Conservation (phyloP, 805 yeast genomes). For the Kuraishia hungarica region DNA sequence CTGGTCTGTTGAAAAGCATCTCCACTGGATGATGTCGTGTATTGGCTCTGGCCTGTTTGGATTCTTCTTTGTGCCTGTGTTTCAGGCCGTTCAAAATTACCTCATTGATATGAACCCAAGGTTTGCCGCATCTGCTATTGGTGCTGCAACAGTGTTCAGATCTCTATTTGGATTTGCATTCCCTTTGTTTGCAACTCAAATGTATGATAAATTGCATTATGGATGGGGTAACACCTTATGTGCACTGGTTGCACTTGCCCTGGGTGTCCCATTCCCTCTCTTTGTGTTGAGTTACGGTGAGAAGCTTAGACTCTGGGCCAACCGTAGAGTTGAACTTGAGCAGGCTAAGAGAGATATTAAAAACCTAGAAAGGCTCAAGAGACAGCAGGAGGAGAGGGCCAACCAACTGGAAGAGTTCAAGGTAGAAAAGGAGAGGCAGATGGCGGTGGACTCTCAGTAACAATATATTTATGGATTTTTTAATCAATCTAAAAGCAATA, state of each 20-base stretch:
- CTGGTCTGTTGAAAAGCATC: conserved; percentile 52
- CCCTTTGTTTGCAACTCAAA: conserved; percentile 53
- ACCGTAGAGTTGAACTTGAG: conserved; percentile 34
- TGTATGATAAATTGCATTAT: conserved; percentile 48
- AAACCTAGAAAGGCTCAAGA: conserved; percentile 26
- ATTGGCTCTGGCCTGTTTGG: conserved; percentile 57
- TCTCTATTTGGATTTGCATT: conserved; percentile 61
- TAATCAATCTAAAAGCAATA: too few species aligned
- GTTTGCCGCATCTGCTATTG: conserved; percentile 59
- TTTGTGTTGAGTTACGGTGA: conserved; percentile 51
- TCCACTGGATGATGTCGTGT: conserved; percentile 56
- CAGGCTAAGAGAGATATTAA: conserved; percentile 37
- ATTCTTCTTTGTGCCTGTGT: conserved; percentile 51
- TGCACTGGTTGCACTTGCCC: conserved; percentile 44
- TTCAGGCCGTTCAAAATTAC: conserved; percentile 57
- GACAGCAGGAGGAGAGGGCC: conserved; percentile 1
- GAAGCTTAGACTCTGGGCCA: conserved; percentile 47
- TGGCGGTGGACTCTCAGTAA: not conserved
- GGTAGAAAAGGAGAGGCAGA: not conserved
- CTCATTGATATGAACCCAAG: conserved; percentile 64
- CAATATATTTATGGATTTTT: too few species aligned
- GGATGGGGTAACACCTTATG: conserved; percentile 68
- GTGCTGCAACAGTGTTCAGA: conserved; percentile 62
- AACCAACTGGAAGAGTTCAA: not conserved
- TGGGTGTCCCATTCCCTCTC: conserved; percentile 64